Evolutionary conservation across 768 basidiomycete genomes (phyloP), one percentile per base, ranked within the genome.

Genomic region (Auriscalpium microsporum): DNA sequence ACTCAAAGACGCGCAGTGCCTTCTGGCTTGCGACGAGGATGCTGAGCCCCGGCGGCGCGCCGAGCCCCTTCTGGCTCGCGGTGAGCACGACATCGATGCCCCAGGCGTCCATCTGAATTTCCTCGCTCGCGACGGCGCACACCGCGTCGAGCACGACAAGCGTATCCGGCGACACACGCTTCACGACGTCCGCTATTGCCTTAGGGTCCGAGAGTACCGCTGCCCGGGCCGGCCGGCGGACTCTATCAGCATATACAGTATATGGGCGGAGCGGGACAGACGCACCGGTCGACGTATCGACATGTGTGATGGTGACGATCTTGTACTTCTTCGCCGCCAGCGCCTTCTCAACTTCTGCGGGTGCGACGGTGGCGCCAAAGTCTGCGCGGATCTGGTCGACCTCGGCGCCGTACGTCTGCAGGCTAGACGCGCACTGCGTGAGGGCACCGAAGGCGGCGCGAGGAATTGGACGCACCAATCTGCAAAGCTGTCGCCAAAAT

Each of bases 51-150:
- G 96, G 95, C 2, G 96, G 96, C 0, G 86, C 82, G 34, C 94
- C 87, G 19, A 99, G 82, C 42, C 95, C 96, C 67, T 96, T 96
- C 70, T 95, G 93, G 55, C 83, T 85, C 10, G 90, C 93, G 14
- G 86, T 81, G 44, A 94, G 62, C 23, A 98, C 86, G 38, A 94
- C 83, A 62, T 99, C 96, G 52, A 98, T 76, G 23, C 79, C 84
- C 96, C 96, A 98, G 2, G 80, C 85, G 63, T 98, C 96, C 76
- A 96, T 88, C 46, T 77, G 82, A 63, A 99, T 94, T 68, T 97
- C 93, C 68, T 98, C 96, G 62, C 87, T 90, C 6, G 90, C 96
- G 14, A 97, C 93, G 2, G 93, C 87, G 72, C 96, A 99, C 28
- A 99, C 96, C n/a, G 83, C 91, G 65, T 99, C 96, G 56, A 93